phyloP scores from a whole-genome alignment of 2,329 filamentous ascomycete species.

The Aspergillus pseudoviridinutans region DNA sequence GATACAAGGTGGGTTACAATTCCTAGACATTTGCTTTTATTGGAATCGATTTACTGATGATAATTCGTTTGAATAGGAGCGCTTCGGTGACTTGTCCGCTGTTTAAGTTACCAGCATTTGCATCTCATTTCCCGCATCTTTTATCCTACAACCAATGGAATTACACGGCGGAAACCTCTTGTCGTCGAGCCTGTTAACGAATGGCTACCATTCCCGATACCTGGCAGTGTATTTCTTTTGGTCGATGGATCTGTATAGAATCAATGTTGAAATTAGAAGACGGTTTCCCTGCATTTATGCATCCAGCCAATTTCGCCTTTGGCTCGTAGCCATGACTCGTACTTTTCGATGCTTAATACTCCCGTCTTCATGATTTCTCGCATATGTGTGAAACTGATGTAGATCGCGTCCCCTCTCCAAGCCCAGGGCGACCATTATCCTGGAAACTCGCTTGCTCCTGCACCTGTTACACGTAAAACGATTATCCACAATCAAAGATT shows the following conservation, averaged over 20 bases:
- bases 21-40: background rate
- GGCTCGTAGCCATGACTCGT: background rate
- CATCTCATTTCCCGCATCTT: conserved; percentile 22
- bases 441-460: background rate
- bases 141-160: conserved; percentile 29
- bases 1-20: conserved; percentile 82
- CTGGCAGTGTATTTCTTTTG: conserved; percentile 27
- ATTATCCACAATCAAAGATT: background rate
- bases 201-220: conserved; percentile 16
- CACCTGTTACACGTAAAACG: background rate
- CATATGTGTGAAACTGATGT: background rate
- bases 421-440: background rate
- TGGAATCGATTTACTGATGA: conserved; percentile 5
- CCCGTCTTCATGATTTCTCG: background rate
- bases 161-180: conserved; percentile 29
- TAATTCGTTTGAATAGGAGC: conserved; percentile 64
- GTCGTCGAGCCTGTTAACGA: conserved; percentile 23
- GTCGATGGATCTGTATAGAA: conserved; percentile 40
- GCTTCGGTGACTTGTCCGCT: conserved; percentile 94
- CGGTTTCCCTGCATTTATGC: conserved; percentile 17
- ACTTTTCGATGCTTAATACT: background rate
- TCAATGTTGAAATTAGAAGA: conserved; percentile 33
- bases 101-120: conserved; percentile 60
- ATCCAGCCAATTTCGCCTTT: background rate
- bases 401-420: background rate